phyloP scores from a whole-genome alignment of 1,284 basidiomycete genomes.

The Leccinum laetum region DNA sequence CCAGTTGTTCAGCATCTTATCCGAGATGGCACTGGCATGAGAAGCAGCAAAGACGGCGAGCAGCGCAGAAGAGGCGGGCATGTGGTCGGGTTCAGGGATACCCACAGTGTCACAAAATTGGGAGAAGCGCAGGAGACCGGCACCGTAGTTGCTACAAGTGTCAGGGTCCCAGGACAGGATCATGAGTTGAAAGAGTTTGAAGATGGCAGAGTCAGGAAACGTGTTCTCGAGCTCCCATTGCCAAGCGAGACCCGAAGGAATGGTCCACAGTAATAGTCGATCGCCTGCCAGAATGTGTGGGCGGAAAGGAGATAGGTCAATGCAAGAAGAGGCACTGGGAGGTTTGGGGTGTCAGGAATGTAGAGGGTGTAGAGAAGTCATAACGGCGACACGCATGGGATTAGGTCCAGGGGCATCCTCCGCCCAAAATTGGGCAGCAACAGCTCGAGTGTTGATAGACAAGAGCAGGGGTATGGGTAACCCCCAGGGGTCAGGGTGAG shows the following conservation, averaged over 20 bases:
- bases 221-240: neutral
- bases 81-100: neutral
- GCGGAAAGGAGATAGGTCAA: neutral
- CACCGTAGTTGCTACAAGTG: neutral
- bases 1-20: neutral
- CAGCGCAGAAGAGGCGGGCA: neutral
- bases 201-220: neutral
- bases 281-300: neutral
- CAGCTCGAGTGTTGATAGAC: neutral
- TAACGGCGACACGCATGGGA: neutral
- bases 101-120: neutral
- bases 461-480: too few relatives aligned
- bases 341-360: neutral
- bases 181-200: neutral
- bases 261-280: neutral
- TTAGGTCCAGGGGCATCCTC: neutral
- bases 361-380: neutral
- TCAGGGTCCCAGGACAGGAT: neutral
- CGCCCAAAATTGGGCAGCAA: neutral
- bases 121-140: neutral
- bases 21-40: neutral
- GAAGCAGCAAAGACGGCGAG: neutral
- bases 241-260: neutral
- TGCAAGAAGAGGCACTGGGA: neutral
- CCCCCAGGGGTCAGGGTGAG: too few relatives aligned